phyloP scores from a whole-genome alignment of 768 basidiomycete species.

The Boletus rufocinnamomeus region DNA sequence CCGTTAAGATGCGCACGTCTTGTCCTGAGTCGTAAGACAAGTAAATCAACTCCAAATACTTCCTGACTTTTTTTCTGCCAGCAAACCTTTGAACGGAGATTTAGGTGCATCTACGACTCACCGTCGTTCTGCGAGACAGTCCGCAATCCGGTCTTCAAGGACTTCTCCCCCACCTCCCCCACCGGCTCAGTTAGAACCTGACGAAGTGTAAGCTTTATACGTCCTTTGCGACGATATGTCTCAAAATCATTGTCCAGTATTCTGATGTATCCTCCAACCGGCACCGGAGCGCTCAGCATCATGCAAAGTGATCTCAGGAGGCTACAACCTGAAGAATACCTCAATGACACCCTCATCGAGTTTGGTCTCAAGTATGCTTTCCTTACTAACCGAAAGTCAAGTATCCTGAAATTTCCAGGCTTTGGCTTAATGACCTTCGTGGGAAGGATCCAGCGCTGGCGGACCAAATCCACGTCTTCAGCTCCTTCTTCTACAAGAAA shows the following conservation, averaged over 20 bases:
- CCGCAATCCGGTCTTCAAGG: slow-evolving; percentile 23
- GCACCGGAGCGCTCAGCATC: slow-evolving; percentile 77
- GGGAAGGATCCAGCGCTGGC: slow-evolving; percentile 59
- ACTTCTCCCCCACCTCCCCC: slow-evolving; percentile 34
- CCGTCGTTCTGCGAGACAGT: slow-evolving; percentile 43
- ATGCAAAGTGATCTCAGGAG: slow-evolving; percentile 77
- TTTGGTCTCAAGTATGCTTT: slow-evolving; percentile 85
- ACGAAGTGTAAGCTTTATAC: slow-evolving; percentile 58
- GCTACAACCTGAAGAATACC: slow-evolving; percentile 75
- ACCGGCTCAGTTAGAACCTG: slow-evolving; percentile 43
- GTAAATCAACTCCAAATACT: not conserved
- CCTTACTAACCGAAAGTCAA: not conserved
- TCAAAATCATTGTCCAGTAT: slow-evolving; percentile 48
- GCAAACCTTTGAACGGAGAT: slow-evolving; percentile 15
- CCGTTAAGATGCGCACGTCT: slow-evolving; percentile 14
- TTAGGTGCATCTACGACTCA: slow-evolving; percentile 2
- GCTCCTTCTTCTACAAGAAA: slow-evolving; percentile 98
- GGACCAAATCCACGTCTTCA: slow-evolving; percentile 85
- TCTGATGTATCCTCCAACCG: slow-evolving; percentile 69
- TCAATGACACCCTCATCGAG: slow-evolving; percentile 97
- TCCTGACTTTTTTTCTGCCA: slow-evolving; percentile 8
- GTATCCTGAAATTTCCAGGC: slow-evolving; percentile 42
- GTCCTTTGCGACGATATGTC: not conserved
- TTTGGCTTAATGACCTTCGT: slow-evolving; percentile 66
- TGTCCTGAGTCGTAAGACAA: slow-evolving; percentile 21